Percentiles rank a stretch among this genome's conserved stretches.
Conservation (phyloP, 2,329 filamentous ascomycete species). For the Ilyonectria robusta region DNA sequence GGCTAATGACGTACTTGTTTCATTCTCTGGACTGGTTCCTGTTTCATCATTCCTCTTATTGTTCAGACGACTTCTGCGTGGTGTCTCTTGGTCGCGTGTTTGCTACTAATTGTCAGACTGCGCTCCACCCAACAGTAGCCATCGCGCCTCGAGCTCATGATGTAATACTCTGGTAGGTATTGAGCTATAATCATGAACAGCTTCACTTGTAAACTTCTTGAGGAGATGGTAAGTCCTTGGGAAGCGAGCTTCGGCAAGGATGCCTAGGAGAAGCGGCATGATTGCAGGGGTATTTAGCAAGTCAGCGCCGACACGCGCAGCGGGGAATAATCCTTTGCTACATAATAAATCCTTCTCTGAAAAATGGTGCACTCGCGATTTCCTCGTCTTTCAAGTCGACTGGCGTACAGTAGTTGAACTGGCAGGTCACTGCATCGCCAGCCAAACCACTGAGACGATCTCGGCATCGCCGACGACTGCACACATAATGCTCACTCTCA, state of each 20-base stretch:
- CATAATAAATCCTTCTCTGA: not conserved
- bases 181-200: not conserved
- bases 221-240: not conserved
- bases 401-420: not conserved
- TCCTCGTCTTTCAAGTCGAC: not conserved
- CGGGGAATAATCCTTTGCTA: too few relatives aligned
- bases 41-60: constrained; percentile 25
- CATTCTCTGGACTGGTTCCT: constrained; percentile 28
- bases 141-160: not conserved
- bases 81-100: constrained; percentile 25
- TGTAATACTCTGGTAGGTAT: not conserved
- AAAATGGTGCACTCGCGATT: not conserved
- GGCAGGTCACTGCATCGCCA: too few relatives aligned
- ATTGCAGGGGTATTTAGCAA: not conserved
- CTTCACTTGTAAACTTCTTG: not conserved
- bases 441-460: not conserved
- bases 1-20: constrained; percentile 31
- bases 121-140: not conserved
- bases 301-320: not conserved
- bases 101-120: not conserved
- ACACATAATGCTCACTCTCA: not conserved
- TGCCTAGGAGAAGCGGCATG: not conserved
- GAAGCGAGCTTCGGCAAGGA: not conserved
- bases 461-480: not conserved
- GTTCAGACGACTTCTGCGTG: not conserved